phyloP scores from a whole-genome alignment of 2,329 filamentous ascomycete genomes.

The Trichoderma guizhouense region DNA sequence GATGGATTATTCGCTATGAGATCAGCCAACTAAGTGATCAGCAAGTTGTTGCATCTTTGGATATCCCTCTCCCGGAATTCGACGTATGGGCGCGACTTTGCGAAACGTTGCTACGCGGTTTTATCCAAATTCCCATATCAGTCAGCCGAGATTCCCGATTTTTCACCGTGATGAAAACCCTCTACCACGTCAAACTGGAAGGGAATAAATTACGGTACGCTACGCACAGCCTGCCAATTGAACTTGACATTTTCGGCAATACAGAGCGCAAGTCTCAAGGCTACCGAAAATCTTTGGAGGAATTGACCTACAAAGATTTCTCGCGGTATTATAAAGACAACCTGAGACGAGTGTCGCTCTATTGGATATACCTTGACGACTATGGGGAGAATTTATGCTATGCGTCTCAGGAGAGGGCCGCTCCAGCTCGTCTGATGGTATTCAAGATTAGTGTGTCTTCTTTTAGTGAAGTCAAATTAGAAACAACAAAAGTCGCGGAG shows the following conservation, averaged over 20 bases:
- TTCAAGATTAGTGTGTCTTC: not conserved
- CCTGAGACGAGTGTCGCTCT: not conserved
- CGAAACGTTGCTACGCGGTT: not conserved
- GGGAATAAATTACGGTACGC: not conserved
- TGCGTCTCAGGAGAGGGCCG: not conserved
- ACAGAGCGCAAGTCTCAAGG: not conserved
- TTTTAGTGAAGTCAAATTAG: not conserved
- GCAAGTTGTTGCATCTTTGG: not conserved
- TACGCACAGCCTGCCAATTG: not conserved
- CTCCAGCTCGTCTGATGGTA: not conserved
- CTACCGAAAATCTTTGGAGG: not conserved
- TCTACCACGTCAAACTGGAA: not conserved
- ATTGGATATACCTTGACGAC: not conserved
- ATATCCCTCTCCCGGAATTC: not conserved
- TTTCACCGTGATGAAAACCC: not conserved
- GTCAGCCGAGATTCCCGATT: not conserved
- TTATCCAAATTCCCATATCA: not conserved
- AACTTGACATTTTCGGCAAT: not conserved
- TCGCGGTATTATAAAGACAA: not conserved
- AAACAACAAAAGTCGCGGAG: not conserved
- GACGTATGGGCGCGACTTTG: not conserved
- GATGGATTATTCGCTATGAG: not conserved
- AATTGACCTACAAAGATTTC: not conserved
- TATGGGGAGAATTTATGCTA: not conserved
- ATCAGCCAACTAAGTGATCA: not conserved